Conservation (phyloP, 345 rosid genomes). For the Corymbia maculata region DNA sequence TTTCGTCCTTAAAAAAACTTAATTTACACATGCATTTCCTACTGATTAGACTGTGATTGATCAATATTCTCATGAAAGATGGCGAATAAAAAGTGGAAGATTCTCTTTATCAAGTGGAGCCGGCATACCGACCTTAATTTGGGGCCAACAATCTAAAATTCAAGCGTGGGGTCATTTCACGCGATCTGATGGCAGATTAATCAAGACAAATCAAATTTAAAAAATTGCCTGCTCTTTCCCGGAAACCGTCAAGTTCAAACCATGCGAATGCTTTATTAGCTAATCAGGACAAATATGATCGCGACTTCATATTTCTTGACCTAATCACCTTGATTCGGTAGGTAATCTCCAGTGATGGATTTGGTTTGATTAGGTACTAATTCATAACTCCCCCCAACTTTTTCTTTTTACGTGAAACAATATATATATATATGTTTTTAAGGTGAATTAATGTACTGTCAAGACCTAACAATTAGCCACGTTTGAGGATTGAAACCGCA, state of each 20-base stretch:
- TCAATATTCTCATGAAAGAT: neutral
- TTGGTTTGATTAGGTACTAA: neutral
- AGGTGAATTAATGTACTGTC: neutral
- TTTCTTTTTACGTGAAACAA: neutral
- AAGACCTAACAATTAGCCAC: neutral
- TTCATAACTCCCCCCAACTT: neutral
- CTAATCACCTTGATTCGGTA: neutral
- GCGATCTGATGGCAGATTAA: neutral
- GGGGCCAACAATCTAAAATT: neutral
- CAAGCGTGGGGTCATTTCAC: neutral
- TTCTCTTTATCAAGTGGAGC: neutral
- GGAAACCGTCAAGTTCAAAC: neutral
- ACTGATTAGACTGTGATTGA: neutral
- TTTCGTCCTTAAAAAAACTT: neutral
- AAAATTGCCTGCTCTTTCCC: neutral
- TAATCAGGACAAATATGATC: neutral
- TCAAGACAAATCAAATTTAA: neutral
- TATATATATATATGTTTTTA: neutral
- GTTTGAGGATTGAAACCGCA: neutral
- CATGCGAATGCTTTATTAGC: neutral
- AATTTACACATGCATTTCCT: neutral
- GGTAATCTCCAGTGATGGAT: neutral
- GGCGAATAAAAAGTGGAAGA: neutral
- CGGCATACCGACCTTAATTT: neutral
- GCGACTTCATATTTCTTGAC: neutral